Evolutionary conservation across 164 flowering plant genomes (phyloP).

Genomic region (Malania oleifera): DNA sequence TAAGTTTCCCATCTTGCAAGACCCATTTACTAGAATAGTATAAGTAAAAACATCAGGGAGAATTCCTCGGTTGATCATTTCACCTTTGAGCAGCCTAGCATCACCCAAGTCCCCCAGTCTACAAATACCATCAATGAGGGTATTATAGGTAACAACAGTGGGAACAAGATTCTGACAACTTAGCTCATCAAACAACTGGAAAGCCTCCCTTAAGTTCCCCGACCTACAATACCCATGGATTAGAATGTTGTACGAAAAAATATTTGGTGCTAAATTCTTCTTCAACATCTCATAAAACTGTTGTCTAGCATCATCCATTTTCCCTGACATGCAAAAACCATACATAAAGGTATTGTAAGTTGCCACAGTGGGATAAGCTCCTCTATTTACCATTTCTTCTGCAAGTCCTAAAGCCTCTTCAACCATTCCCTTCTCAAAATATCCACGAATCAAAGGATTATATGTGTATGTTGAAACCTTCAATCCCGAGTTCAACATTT

Average conservation of each 20-base stretch:
- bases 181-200: slow-evolving; percentile 46
- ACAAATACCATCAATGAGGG: slow-evolving; percentile 56
- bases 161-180: slow-evolving; percentile 30
- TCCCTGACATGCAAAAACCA: slow-evolving; percentile 50
- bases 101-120: slow-evolving; percentile 39
- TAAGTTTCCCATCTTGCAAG: slow-evolving; percentile 39
- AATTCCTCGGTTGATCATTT: slow-evolving; percentile 39
- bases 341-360: slow-evolving; percentile 51
- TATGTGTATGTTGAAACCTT: slow-evolving; percentile 43
- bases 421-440: slow-evolving; percentile 41
- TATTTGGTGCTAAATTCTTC: slow-evolving; percentile 42
- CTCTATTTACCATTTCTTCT: slow-evolving; percentile 45
- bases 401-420: slow-evolving; percentile 38
- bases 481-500: slow-evolving; percentile 45
- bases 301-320: slow-evolving; percentile 43
- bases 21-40: slow-evolving; percentile 57
- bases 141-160: slow-evolving; percentile 58
- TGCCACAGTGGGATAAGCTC: slow-evolving; percentile 38
- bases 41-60: slow-evolving; percentile 60
- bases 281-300: slow-evolving; percentile 38
- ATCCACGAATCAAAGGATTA: slow-evolving; percentile 61
- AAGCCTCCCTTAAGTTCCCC: slow-evolving; percentile 47
- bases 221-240: slow-evolving; percentile 63
- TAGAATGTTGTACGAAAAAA: slow-evolving; percentile 55
- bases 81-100: slow-evolving; percentile 49